A percentile compares a stretch with the other conserved stretches of the same genome.
Evolutionary conservation across 495 filamentous ascomycete genomes (phyloP).

Genomic region (Penicillium subrubescens): DNA sequence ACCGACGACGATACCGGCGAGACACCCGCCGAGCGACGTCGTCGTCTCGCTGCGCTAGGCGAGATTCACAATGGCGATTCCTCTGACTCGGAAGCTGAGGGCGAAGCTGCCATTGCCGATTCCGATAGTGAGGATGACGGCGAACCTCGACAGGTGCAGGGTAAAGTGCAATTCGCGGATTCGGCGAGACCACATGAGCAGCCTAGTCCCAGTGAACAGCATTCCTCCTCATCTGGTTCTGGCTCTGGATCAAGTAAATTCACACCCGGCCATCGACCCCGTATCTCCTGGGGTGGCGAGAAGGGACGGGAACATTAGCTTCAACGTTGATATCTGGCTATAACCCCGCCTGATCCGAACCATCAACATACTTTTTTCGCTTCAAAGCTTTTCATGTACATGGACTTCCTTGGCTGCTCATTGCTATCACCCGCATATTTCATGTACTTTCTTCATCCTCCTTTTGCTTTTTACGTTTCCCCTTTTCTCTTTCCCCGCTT

Average conservation of each 20-base stretch:
- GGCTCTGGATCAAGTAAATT: conserved; percentile 16
- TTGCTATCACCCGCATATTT: background rate
- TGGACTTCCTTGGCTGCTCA: background rate
- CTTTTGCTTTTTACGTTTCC: conserved; percentile 1
- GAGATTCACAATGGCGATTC: conserved; percentile 53
- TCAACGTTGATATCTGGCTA: background rate
- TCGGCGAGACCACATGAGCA: conserved; percentile 25
- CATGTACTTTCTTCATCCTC: conserved; percentile 1
- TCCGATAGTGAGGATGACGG: conserved; percentile 37
- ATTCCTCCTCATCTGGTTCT: conserved; percentile 25
- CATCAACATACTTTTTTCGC: background rate
- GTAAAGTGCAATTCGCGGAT: conserved; percentile 41
- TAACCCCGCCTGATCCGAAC: background rate
- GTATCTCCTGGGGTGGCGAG: conserved; percentile 33
- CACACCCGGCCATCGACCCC: conserved; percentile 22
- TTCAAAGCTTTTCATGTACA: background rate
- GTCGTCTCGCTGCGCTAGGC: conserved; percentile 85
- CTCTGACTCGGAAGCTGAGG: conserved; percentile 65
- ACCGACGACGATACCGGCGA: conserved; percentile 58
- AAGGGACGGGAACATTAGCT: conserved; percentile 27
- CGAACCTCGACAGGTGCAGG: conserved; percentile 21
- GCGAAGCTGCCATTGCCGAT: conserved; percentile 39
- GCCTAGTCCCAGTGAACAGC: conserved; percentile 11
- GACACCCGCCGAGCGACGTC: conserved; percentile 78
- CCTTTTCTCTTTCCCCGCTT: background rate